These are phyloP conservation scores for Murraya paniculata DNA, from an alignment of 345 rosid genomes.

Conservation along the genomic window DNA sequence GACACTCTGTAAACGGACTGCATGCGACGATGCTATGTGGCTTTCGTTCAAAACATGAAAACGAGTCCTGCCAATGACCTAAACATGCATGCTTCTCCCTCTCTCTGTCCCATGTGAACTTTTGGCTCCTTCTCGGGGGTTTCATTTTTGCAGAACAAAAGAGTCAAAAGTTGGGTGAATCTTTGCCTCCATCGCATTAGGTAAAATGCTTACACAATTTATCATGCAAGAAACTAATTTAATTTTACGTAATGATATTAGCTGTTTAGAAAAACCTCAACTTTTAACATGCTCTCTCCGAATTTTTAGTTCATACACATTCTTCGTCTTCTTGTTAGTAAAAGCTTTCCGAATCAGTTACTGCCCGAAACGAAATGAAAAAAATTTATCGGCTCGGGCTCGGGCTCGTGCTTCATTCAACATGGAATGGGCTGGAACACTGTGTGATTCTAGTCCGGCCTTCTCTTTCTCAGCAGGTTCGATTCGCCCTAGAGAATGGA, in stretches of 20 bases:
- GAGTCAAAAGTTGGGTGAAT: neutral
- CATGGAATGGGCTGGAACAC: neutral
- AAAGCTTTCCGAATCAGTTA: too few relatives aligned
- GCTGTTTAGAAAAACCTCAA: too few relatives aligned
- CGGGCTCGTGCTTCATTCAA: too few relatives aligned
- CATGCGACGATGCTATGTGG: slow-evolving; percentile 1
- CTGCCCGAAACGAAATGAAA: too few relatives aligned
- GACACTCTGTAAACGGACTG: slow-evolving; percentile 12
- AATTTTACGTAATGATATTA: too few relatives aligned
- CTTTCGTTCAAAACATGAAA: neutral
- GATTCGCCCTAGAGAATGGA: too few relatives aligned
- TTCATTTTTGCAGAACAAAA: neutral
- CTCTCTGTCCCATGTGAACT: slow-evolving; percentile 27
- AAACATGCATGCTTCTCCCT: slow-evolving; percentile 29
- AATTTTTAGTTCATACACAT: too few relatives aligned
- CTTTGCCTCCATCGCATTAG: neutral
- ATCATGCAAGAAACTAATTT: too few relatives aligned
- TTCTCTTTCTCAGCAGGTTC: neutral
- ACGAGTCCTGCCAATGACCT: slow-evolving; percentile 21
- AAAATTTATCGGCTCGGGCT: neutral
- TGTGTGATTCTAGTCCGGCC: neutral
- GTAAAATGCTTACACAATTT: too few relatives aligned
- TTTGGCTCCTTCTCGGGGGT: slow-evolving; percentile 3
- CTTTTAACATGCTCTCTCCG: too few relatives aligned
- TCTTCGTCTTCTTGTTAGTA: too few relatives aligned